Evolutionary conservation across 352 stramenopile genomes (phyloP).

Genomic region (Globisporangium okanoganense): DNA sequence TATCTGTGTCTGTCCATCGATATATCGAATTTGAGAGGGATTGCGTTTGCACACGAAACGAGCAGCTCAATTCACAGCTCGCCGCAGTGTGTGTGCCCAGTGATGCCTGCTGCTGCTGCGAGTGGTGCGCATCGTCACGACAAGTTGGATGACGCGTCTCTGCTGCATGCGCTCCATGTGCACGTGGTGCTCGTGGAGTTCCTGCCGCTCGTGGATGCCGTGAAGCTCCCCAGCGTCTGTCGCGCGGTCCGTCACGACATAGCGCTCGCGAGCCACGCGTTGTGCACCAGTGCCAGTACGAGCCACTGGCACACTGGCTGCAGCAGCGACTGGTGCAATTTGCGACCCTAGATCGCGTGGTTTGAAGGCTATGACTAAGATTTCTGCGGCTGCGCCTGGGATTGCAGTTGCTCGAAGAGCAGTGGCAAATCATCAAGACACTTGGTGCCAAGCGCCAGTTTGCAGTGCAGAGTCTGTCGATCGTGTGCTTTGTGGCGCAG

Average conservation of each 20-base stretch:
- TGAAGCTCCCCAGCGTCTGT: constrained; percentile 1
- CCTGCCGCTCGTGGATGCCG: constrained; percentile 2
- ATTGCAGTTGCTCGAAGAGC: neutral
- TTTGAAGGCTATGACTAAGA: neutral
- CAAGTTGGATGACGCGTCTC: neutral
- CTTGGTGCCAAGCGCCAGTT: neutral
- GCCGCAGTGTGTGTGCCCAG: no score
- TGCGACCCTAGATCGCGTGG: neutral
- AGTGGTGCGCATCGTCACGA: neutral
- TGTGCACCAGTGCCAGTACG: neutral
- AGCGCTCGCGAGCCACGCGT: constrained; percentile 1
- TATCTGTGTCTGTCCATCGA: neutral
- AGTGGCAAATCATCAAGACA: no score
- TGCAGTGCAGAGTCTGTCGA: constrained; percentile 6
- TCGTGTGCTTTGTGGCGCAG: neutral
- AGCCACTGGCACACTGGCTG: constrained; percentile 1
- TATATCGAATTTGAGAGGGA: neutral
- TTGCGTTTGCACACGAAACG: neutral
- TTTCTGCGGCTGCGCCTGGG: neutral
- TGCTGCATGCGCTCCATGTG: constrained; percentile 1
- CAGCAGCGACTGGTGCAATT: constrained; percentile 7
- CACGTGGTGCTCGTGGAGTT: constrained; percentile 8
- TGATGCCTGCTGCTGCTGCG: neutral
- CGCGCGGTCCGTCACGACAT: constrained; percentile 1
- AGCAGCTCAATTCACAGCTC: neutral